Conservation (phyloP, 2,329 filamentous ascomycete genomes). For the Capronia epimyces region DNA sequence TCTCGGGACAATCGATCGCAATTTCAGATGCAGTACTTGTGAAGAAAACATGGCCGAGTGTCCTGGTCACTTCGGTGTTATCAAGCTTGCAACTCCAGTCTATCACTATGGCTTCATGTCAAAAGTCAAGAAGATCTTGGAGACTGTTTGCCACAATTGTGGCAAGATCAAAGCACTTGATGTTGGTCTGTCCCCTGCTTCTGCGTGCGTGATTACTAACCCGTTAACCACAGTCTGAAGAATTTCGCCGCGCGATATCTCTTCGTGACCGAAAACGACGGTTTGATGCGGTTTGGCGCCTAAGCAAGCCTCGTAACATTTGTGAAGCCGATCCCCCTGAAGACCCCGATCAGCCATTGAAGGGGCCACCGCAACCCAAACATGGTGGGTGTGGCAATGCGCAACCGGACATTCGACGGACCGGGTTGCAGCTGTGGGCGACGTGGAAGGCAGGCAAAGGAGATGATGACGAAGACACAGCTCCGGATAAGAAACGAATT, state of each 20-base stretch:
- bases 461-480: constrained; percentile 64
- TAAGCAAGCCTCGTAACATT: constrained; percentile 80
- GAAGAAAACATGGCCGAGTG: constrained; percentile 93
- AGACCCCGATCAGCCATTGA: constrained; percentile 63
- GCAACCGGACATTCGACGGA: constrained; percentile 81
- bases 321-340: constrained; percentile 73
- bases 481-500: constrained; percentile 73
- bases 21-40: constrained; percentile 93
- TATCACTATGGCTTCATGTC: constrained; percentile 95
- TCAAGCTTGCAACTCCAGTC: constrained; percentile 92
- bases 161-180: constrained; percentile 95
- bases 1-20: constrained; percentile 91
- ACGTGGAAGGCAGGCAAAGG: constrained; percentile 67
- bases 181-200: constrained; percentile 65
- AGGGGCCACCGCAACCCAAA: constrained; percentile 45
- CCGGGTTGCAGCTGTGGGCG: constrained; percentile 74
- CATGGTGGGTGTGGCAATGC: constrained; percentile 93
- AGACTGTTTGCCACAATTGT: constrained; percentile 98
- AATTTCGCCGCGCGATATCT: constrained; percentile 73
- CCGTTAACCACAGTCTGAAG: constrained; percentile 15
- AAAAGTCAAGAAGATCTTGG: constrained; percentile 98
- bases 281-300: constrained; percentile 85
- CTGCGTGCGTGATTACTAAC: not conserved
- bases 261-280: constrained; percentile 89
- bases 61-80: constrained; percentile 97